Evolutionary conservation across 306 rosid genomes (phyloP), one percentile per base, ranked within the genome.

Genomic region (Dalbergia cultrata): DNA sequence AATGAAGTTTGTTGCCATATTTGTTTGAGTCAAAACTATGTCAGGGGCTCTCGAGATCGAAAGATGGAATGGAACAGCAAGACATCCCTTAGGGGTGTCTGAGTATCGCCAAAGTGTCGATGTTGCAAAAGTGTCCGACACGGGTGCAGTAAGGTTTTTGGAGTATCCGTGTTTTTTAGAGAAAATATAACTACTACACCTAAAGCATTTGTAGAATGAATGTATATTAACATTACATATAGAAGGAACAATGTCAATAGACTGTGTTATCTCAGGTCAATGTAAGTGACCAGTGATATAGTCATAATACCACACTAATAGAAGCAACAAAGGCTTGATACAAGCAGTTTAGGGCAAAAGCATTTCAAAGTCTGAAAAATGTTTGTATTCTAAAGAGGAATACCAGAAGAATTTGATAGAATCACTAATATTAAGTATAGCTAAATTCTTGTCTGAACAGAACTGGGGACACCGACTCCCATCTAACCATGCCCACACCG

Each of bases 311-410:
- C 74, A 72, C 14, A 19, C 41, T 53, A 53, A 17, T 12, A 12
- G 2, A 5, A 79, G 18, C 34, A 19, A 49, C 43, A 67, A 14
- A 26, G 66, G 14, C 2, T 41, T 67, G 50, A 26, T 11, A 14
- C 66, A 57, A 57, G 59, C 31, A 35, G 73, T 67, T 37, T 8
- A 60, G 61, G 75, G 49, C 58, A 26, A 43, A 68, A 81, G 16
- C 45, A 73, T 66, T 62, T 75, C 13, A 9, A 39, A 39, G 53
- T 19, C 47, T 59, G 12, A 13, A 67, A 76, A 53, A 44, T 5
- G n/a, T 26, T 22, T 56, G 41, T 76, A 85, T 65, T 80, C 53
- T 61, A 81, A 62, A 59, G 35, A 77, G 33, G 33, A 76, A 41
- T 17, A 76, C 67, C 61, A 70, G 21, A 66, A 67, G 47, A 74